Base-by-base conservation (phyloP, 1,139 yeast species). In the Taphrina flavorubra region DNA sequence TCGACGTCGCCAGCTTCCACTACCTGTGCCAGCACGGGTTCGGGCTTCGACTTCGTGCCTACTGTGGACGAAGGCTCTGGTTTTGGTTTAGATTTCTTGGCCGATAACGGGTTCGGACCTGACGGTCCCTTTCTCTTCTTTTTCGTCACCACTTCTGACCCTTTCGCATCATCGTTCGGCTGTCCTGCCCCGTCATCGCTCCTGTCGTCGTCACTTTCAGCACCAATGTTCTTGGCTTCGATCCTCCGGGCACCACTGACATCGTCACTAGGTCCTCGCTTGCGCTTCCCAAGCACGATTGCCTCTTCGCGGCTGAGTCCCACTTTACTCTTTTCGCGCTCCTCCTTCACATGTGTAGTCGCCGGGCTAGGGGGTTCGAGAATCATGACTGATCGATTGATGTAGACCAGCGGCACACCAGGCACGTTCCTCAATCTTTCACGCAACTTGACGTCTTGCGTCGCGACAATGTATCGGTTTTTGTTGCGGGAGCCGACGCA, bases 301-400 rank as follows among this genome's bases (percentile, higher is more conserved):
- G 66, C 63, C 42, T 70, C 71, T 39, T 68, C 69, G 18, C 51
- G 20, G 31, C 68, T 64, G 34, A 70, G 25, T n/a, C 71, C 71
- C 65, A 94, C 81, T 75, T 95, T 94, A 51, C 82, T 81, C 6
- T 79, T 77, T 77, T 94, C 99, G 62, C 83, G 80, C 46, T 78
- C 75, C 55, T 79, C 79, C 56, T 90, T 86, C 46, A 83, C 84
- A 65, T 80, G 79, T 18, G 83, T 82, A 60, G 95, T 88, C 11
- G 89, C 89, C 58, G 84, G 85, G 65, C 96, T 89, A 73, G 92
- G 81, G 14, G 97, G 97, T 78, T 94, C 99, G 95, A 94, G 87
- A 57, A 94, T 87, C 94, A 94, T 90, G 31, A 95, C 99, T 0
- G 97, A 86, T 72, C 97, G 83, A 76, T 89, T 88, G 85, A 94